phyloP scores from a whole-genome alignment of 2,329 filamentous ascomycete species.

The Dothistroma septosporum region DNA sequence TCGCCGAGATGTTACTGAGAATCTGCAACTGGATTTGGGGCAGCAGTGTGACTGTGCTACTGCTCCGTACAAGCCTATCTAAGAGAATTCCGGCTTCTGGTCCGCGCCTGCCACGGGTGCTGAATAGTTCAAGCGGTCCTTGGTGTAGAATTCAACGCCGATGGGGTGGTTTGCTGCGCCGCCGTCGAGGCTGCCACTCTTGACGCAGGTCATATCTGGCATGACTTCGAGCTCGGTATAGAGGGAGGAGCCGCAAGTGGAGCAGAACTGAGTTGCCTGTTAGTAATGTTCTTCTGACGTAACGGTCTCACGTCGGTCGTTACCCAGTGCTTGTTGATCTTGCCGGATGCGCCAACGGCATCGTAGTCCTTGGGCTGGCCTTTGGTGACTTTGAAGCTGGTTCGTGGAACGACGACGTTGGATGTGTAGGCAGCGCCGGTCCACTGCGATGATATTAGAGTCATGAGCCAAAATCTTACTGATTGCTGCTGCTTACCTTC shows the following conservation, averaged over 20 bases:
- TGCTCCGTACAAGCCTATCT: background rate
- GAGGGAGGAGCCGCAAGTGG: conserved; percentile 49
- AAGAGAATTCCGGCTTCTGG: conserved; percentile 41
- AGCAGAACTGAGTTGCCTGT: conserved; percentile 45
- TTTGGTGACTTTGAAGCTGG: conserved; percentile 48
- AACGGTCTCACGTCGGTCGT: background rate
- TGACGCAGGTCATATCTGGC: conserved; percentile 49
- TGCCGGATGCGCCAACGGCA: conserved; percentile 47
- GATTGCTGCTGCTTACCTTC: conserved; percentile 35
- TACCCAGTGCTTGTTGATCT: conserved; percentile 51
- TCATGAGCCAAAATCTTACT: background rate
- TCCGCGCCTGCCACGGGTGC: conserved; percentile 44
- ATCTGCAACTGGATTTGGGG: no score
- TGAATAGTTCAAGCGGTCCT: conserved; percentile 48
- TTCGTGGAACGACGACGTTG: conserved; percentile 50
- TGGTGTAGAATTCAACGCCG: conserved; percentile 52
- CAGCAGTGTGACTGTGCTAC: background rate
- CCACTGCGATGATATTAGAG: conserved; percentile 36
- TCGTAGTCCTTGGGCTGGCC: conserved; percentile 50
- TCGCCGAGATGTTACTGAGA: no score
- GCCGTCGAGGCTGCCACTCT: conserved; percentile 51
- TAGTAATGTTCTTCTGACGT: background rate
- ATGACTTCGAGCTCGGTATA: conserved; percentile 53
- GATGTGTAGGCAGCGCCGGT: conserved; percentile 54
- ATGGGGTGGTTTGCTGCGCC: conserved; percentile 45